These are phyloP conservation scores for Eurotiales sp. DNA, from an alignment of 2,329 filamentous ascomycete species.

Conservation along the genomic window DNA sequence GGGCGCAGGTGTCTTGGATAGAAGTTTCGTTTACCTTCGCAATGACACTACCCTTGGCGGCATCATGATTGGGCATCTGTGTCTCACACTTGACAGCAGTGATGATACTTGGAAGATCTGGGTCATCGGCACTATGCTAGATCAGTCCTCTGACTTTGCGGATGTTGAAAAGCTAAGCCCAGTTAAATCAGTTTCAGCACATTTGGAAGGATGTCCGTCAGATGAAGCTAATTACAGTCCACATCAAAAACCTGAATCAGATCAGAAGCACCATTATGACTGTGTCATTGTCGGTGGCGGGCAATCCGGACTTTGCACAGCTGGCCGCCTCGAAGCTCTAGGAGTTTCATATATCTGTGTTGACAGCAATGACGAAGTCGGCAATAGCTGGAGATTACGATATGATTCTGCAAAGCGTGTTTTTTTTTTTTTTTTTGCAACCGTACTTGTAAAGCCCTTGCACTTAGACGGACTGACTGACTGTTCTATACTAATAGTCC, in stretches of 20 bases:
- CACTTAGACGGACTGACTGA: slow-evolving; percentile 23
- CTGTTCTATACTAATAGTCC: slow-evolving; percentile 12
- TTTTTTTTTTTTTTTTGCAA: too few species aligned
- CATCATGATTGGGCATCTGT: slow-evolving; percentile 20
- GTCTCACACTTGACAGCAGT: slow-evolving; percentile 16
- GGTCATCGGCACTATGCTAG: slow-evolving; percentile 23
- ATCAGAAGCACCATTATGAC: slow-evolving; percentile 25
- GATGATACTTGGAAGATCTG: slow-evolving; percentile 24
- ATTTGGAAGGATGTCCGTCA: not conserved
- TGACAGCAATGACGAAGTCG: slow-evolving; percentile 40
- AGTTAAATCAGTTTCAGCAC: not conserved
- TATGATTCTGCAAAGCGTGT: slow-evolving; percentile 41
- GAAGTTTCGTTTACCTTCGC: slow-evolving; percentile 19
- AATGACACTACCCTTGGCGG: slow-evolving; percentile 9
- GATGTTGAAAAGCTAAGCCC: slow-evolving; percentile 19
- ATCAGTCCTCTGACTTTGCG: slow-evolving; percentile 19
- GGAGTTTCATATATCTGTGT: slow-evolving; percentile 43
- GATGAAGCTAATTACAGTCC: not conserved
- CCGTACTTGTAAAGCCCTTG: not conserved
- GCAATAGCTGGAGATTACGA: slow-evolving; percentile 45
- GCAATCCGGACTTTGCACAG: slow-evolving; percentile 43
- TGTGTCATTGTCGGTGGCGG: slow-evolving; percentile 39
- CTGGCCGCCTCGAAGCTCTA: slow-evolving; percentile 43
- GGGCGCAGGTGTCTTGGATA: slow-evolving; percentile 17
- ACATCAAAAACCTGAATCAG: too few species aligned